These are phyloP conservation scores for Pseudonectria buxi DNA, from an alignment of 2,329 filamentous ascomycete species.

Conservation along the genomic window DNA sequence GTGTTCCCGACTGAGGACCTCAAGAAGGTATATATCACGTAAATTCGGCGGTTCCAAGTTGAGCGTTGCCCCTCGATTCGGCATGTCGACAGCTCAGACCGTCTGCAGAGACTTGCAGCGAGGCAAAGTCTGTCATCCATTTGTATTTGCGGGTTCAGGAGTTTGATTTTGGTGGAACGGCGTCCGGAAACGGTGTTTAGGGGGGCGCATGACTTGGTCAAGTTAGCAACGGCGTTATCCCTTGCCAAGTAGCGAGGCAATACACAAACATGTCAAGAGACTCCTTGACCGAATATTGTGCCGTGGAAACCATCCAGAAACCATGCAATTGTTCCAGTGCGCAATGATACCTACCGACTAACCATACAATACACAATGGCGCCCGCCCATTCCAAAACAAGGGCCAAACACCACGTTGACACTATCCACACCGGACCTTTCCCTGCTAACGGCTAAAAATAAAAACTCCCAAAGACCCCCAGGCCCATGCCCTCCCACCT, in stretches of 20 bases:
- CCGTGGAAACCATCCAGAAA: neutral
- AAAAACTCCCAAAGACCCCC: too few species aligned
- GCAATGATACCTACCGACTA: conserved; percentile 5
- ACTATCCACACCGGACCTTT: too few species aligned
- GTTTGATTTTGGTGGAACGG: too few species aligned
- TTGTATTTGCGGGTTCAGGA: too few species aligned
- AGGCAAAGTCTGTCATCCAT: too few species aligned
- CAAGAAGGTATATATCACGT: conserved; percentile 90
- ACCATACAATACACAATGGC: conserved; percentile 19
- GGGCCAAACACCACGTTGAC: too few species aligned
- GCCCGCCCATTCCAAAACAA: conserved; percentile 12
- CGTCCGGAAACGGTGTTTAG: neutral
- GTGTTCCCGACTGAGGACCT: conserved; percentile 55
- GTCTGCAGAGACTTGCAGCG: neutral
- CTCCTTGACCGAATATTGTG: too few species aligned
- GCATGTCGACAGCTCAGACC: neutral
- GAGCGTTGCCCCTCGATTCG: too few species aligned
- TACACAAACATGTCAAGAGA: too few species aligned
- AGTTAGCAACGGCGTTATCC: neutral
- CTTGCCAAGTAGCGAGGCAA: too few species aligned
- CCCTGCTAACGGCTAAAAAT: too few species aligned
- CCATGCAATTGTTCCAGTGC: conserved; percentile 11
- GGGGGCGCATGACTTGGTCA: neutral
- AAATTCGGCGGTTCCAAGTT: conserved; percentile 7
- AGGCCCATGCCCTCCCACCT: conserved; percentile 4